A percentile compares a stretch with the other conserved stretches of the same genome.
phyloP scores from a whole-genome alignment of 179 eudicot genomes.

The Heliamphora pulchella region DNA sequence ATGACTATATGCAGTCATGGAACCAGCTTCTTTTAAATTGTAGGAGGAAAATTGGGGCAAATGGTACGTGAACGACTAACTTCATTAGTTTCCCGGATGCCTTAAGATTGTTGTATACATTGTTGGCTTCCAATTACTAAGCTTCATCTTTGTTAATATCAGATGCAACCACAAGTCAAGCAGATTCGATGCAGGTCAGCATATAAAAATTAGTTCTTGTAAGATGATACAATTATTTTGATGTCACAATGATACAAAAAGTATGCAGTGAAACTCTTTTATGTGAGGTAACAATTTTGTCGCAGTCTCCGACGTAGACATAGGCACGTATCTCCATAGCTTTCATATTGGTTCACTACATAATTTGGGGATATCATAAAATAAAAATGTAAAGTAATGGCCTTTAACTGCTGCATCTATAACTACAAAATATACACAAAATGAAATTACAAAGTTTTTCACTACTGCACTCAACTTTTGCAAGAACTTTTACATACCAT shows the following conservation, averaged over 20 bases:
- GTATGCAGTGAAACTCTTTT: not conserved
- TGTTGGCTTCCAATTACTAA: not conserved
- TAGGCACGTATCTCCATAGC: not conserved
- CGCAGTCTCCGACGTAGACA: not conserved
- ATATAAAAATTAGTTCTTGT: not conserved
- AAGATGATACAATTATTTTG: too few species aligned
- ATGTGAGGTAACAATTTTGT: not conserved
- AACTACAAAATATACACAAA: not conserved
- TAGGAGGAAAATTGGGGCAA: too few species aligned
- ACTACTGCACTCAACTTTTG: not conserved
- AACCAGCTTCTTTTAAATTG: too few species aligned
- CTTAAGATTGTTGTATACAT: not conserved
- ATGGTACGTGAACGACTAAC: too few species aligned
- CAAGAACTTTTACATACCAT: slow-evolving; percentile 41
- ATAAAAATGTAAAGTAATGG: not conserved
- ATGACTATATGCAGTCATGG: too few species aligned
- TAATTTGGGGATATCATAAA: not conserved
- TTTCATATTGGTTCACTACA: not conserved
- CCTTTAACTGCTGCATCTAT: not conserved
- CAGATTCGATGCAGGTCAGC: not conserved
- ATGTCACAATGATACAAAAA: not conserved
- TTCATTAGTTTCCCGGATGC: not conserved
- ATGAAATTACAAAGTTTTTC: not conserved
- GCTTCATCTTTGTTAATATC: not conserved
- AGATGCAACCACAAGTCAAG: not conserved